Conservation (phyloP, 2,329 filamentous ascomycete species). For the Lasiodiplodia theobromae region DNA sequence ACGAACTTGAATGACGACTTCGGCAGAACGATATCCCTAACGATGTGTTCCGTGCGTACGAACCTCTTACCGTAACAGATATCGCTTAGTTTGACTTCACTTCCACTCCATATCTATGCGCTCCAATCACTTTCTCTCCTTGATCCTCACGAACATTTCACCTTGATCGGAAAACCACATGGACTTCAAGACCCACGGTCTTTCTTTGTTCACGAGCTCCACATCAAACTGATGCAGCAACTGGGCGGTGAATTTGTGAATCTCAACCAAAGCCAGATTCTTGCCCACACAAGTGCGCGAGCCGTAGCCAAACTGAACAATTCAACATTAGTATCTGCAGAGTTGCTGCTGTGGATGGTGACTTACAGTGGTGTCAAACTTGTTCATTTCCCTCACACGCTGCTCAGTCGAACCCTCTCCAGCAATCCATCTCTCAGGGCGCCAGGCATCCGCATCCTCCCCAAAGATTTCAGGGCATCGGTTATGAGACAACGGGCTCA, state of each 20-base stretch:
- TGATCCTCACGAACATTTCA: conserved; percentile 11
- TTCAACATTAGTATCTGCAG: not conserved
- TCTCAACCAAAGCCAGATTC: conserved; percentile 46
- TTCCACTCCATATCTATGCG: too few species aligned
- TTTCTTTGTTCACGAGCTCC: conserved; percentile 10
- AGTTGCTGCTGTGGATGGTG: not conserved
- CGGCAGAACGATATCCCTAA: too few species aligned
- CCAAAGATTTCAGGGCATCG: conserved; percentile 52
- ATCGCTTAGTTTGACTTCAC: too few species aligned
- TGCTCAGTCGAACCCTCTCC: not conserved
- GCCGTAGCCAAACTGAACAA: conserved; percentile 44
- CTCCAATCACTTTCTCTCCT: not conserved
- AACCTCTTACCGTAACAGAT: too few species aligned
- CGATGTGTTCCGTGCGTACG: too few species aligned
- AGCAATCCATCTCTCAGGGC: conserved; percentile 51
- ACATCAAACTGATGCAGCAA: conserved; percentile 11
- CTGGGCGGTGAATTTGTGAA: conserved; percentile 45
- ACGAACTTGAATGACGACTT: too few species aligned
- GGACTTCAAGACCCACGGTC: not conserved
- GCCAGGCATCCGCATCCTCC: conserved; percentile 53
- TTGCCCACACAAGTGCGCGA: conserved; percentile 48
- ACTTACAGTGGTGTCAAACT: conserved; percentile 10
- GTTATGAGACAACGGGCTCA: conserved; percentile 47
- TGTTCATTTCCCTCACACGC: not conserved
- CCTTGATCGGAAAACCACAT: conserved; percentile 18